A percentile compares a stretch with the other conserved stretches of the same genome.
Conservation (phyloP, 352 stramenopile species). For the Thraustotheca clavata region DNA sequence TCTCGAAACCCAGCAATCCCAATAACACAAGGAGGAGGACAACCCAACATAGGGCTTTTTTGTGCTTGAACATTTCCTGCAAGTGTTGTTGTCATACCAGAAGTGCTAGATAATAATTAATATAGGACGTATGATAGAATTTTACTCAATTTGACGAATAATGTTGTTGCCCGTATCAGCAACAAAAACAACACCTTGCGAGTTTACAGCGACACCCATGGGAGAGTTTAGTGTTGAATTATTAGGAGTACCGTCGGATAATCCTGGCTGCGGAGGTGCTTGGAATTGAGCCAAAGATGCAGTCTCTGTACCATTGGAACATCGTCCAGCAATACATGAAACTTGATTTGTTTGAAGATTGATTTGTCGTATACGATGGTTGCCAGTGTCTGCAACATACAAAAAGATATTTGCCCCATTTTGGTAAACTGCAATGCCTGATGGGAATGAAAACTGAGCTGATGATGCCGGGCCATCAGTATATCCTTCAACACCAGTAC, state of each 20-base stretch:
- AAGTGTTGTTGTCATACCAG: conserved; percentile 54
- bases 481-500: conserved; percentile 1
- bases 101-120: conserved; percentile 23
- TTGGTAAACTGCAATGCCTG: conserved; percentile 39
- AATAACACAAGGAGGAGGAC: conserved; percentile 80
- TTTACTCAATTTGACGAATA: too few relatives aligned
- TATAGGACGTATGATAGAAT: conserved; percentile 35
- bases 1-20: conserved; percentile 85
- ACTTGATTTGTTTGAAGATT: conserved; percentile 36
- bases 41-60: conserved; percentile 71
- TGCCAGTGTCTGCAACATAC: conserved; percentile 93
- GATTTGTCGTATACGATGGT: conserved; percentile 88
- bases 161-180: conserved; percentile 95
- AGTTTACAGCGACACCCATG: conserved; percentile 77
- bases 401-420: conserved; percentile 40
- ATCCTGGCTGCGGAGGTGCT: conserved; percentile 70
- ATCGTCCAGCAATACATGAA: conserved; percentile 85
- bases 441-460: conserved; percentile 61
- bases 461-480: conserved; percentile 36
- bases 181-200: conserved; percentile 84
- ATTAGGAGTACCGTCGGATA: conserved; percentile 74
- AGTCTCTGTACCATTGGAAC: conserved; percentile 61
- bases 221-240: conserved; percentile 89
- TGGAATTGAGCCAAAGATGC: conserved; percentile 26
- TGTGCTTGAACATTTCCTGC: conserved; percentile 42